Evolutionary conservation across 208 protist genomes (phyloP), one percentile per base, ranked within the genome.

Genomic region (Trypanosoma caninum): DNA sequence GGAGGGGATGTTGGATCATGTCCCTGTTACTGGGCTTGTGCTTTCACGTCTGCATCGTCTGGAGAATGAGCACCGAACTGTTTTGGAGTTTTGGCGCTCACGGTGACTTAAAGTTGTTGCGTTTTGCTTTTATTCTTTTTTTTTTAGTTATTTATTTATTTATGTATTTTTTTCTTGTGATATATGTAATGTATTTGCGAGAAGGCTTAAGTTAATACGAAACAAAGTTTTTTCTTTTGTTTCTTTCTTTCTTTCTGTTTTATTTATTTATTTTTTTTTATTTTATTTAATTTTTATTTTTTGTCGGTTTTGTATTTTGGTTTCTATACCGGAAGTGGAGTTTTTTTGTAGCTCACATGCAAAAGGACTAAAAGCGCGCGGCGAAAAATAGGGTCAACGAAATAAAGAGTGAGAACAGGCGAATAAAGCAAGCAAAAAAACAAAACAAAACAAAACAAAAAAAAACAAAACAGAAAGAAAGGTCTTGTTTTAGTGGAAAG

Each of bases 41-140:
- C 70, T 93, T 10, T 93, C 86, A 10, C 72, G 76, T 9, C 65
- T 93, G 25, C 74, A 88, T 40, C 76, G 86, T 10, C 61, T 93
- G 10, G 86, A 93, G 62, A 84, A 90, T 54, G 82, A 93, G 67
- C 86, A 90, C 40, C 73, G 86, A 38, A 90, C 82, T 0, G 82
- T 88, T 40, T 65, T 78, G 64, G 86, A 90, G 69, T 77, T 90
- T 50, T 89, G 85, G 80, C 74, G 69, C 18, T 40, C 35, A 14
- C 59, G 66, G n/a, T 62, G 37, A 20, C 16, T 28, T 40, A 20
- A 6, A 18, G 16, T 53, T 7, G 44, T n/a, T n/a, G 18, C 9
- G 3, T 31, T 58, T 5, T 45, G 22, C 0, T 28, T 58, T 14
- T 28, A 9, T 31, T 46, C n/a, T 9, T 63, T 48, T 53, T 33